Percentiles rank a stretch among this genome's conserved stretches.
Conservation (phyloP, 306 rosid genomes). For the Gleditsia sinensis region DNA sequence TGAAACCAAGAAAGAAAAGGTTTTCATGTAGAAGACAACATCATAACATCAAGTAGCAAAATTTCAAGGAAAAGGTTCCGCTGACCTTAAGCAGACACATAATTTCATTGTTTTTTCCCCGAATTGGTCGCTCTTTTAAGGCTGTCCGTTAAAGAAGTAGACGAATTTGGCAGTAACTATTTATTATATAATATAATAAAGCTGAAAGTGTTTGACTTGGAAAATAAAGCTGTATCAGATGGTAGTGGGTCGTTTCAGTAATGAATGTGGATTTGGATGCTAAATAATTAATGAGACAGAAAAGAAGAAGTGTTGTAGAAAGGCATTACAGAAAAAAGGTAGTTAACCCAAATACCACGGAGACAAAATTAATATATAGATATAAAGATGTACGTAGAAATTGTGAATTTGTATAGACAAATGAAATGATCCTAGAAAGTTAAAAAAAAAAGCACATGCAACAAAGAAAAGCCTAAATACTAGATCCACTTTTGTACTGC, state of each 20-base stretch:
- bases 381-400: background rate
- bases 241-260: constrained; percentile 33
- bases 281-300: constrained; percentile 11
- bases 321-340: constrained; percentile 30
- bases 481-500: background rate
- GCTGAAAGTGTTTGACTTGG: constrained; percentile 29
- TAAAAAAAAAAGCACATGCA: constrained; percentile 9
- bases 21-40: background rate
- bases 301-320: constrained; percentile 7
- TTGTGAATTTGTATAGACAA: background rate
- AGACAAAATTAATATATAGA: background rate
- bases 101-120: background rate
- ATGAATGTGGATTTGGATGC: background rate
- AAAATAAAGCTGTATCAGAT: background rate
- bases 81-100: background rate
- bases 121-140: constrained; percentile 18
- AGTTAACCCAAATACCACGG: background rate
- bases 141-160: constrained; percentile 31
- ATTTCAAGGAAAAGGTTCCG: constrained; percentile 19
- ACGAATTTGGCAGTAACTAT: background rate
- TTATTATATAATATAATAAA: background rate
- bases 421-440: background rate
- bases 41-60: background rate
- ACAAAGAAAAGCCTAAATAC: background rate
- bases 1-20: background rate